phyloP scores from a whole-genome alignment of 2,329 filamentous ascomycete genomes.

The Aspergillus sclerotialis region DNA sequence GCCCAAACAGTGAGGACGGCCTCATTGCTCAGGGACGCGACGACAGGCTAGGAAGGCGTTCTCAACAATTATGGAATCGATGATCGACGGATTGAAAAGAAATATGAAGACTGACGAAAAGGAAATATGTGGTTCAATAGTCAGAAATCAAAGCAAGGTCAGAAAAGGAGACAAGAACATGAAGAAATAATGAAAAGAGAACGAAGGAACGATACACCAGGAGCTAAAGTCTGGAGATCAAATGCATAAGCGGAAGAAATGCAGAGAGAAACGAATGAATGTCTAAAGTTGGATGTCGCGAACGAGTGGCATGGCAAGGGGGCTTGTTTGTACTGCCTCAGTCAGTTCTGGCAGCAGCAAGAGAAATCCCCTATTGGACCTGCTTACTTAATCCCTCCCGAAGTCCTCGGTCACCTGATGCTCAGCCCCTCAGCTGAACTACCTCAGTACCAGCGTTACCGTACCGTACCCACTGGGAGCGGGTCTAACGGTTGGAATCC shows the following conservation, averaged over 20 bases:
- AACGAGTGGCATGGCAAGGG: constrained; percentile 21
- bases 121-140: background rate
- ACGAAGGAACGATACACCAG: constrained; percentile 5
- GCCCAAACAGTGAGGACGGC: constrained; percentile 38
- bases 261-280: constrained; percentile 26
- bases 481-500: too few species aligned
- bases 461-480: too few species aligned
- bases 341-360: background rate
- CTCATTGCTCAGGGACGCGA: constrained; percentile 37
- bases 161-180: background rate
- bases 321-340: constrained; percentile 9
- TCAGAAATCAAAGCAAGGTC: background rate
- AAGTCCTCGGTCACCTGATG: too few species aligned
- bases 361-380: background rate
- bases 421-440: too few species aligned
- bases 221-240: constrained; percentile 6
- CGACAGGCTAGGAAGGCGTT: constrained; percentile 23
- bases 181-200: constrained; percentile 10
- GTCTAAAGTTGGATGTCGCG: constrained; percentile 15
- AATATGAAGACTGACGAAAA: constrained; percentile 8
- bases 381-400: too few species aligned
- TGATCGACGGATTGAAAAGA: constrained; percentile 6
- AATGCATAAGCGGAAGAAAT: constrained; percentile 9
- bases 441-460: too few species aligned
- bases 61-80: constrained; percentile 6